These are phyloP conservation scores for Cucurbitaria berberidis DNA, from an alignment of 2,329 filamentous ascomycete species.

Conservation along the genomic window DNA sequence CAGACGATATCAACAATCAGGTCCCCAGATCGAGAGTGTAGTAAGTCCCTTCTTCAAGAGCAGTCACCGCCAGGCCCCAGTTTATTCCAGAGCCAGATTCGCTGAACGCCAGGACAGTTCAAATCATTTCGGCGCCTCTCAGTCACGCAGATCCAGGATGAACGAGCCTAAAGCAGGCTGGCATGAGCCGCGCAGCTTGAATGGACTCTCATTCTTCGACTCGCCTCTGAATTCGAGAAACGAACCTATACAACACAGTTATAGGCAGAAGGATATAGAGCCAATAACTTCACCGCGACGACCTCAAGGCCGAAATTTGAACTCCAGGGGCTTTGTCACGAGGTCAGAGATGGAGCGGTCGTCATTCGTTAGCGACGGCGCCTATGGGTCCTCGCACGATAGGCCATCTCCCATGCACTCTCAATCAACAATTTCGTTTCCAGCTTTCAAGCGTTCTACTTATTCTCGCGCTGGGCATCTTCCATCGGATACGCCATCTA, in stretches of 20 bases:
- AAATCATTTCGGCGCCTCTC: conserved; percentile 36
- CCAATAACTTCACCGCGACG: conserved; percentile 3
- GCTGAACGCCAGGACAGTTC: conserved; percentile 39
- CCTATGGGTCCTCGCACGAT: conserved; percentile 9
- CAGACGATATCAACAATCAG: conserved; percentile 16
- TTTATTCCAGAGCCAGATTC: conserved; percentile 17
- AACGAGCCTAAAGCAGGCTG: conserved; percentile 12
- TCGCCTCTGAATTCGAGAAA: conserved; percentile 32
- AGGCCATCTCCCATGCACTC: conserved; percentile 2
- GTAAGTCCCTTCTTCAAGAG: conserved; percentile 51
- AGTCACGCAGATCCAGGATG: conserved; percentile 24
- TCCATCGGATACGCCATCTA: conserved; percentile 26
- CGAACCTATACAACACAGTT: conserved; percentile 15
- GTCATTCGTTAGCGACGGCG: conserved; percentile 9
- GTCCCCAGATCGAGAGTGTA: conserved; percentile 34
- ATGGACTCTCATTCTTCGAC: conserved; percentile 47
- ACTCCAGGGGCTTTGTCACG: conserved; percentile 20
- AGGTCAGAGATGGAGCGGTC: conserved; percentile 11
- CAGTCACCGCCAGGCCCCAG: conserved; percentile 21
- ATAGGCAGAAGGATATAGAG: background rate
- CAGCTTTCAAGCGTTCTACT: conserved; percentile 6
- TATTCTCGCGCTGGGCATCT: conserved; percentile 17
- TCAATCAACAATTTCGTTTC: conserved; percentile 9
- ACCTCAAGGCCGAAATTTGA: conserved; percentile 12
- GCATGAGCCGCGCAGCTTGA: conserved; percentile 36